Evolutionary conservation across 2,329 filamentous ascomycete genomes (phyloP).

Genomic region (Ophiocordyceps camponoti-floridani): DNA sequence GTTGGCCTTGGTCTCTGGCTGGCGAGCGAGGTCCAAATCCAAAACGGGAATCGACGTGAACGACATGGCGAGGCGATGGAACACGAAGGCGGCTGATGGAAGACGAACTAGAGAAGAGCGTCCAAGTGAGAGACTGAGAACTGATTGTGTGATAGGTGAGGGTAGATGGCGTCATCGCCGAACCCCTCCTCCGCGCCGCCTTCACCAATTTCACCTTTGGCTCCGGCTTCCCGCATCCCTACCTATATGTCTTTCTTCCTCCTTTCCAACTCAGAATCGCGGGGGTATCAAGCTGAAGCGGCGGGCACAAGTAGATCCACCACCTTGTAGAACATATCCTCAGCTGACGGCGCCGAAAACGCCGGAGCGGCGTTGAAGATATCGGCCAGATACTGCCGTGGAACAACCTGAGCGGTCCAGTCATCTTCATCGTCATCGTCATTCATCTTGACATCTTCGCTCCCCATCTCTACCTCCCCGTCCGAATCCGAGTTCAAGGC

Average conservation of each 20-base stretch:
- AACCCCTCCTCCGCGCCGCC: neutral
- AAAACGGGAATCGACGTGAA: slow-evolving; percentile 66
- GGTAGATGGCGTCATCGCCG: neutral
- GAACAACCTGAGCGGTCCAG: slow-evolving; percentile 40
- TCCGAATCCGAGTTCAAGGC: slow-evolving; percentile 5
- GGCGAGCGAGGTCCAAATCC: slow-evolving; percentile 49
- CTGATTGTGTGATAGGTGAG: neutral
- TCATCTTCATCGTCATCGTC: slow-evolving; percentile 26
- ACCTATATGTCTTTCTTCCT: too few species aligned
- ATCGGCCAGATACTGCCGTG: slow-evolving; percentile 48
- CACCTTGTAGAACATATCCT: slow-evolving; percentile 61
- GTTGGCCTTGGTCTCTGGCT: slow-evolving; percentile 46
- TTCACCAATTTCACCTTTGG: neutral
- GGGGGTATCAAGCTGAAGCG: slow-evolving; percentile 3
- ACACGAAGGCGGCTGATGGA: too few species aligned
- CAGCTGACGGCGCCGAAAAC: slow-evolving; percentile 52
- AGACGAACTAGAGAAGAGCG: neutral
- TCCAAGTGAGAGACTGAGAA: neutral
- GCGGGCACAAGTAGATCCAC: slow-evolving; percentile 30
- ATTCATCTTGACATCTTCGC: slow-evolving; percentile 23
- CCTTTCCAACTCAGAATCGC: too few species aligned
- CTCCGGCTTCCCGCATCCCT: neutral
- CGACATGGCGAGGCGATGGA: slow-evolving; percentile 25
- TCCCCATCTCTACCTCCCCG: slow-evolving; percentile 17
- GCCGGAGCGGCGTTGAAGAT: slow-evolving; percentile 54